phyloP scores from a whole-genome alignment of 768 basidiomycete genomes.

The Symmetrospora coprosmae region DNA sequence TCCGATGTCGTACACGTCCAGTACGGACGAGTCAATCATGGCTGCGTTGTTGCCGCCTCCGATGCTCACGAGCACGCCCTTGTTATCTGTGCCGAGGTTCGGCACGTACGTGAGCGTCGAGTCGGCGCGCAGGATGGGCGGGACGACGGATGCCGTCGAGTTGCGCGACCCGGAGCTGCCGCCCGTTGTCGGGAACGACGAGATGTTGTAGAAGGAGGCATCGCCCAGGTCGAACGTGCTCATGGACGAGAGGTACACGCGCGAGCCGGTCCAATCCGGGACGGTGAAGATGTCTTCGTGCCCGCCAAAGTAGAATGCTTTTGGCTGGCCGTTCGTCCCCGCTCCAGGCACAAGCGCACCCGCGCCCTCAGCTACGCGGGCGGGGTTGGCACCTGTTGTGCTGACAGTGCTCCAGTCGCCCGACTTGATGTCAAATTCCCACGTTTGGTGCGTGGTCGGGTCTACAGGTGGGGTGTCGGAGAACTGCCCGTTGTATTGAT shows the following conservation, averaged over 20 bases:
- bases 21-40: slow-evolving; percentile 19
- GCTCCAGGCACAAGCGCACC: background rate
- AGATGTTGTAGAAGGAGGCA: background rate
- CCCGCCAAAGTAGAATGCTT: background rate
- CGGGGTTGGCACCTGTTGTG: background rate
- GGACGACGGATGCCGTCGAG: background rate
- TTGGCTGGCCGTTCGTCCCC: background rate
- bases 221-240: background rate
- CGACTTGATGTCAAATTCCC: background rate
- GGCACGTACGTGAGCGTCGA: slow-evolving; percentile 5
- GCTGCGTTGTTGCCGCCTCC: background rate
- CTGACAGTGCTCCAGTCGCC: background rate
- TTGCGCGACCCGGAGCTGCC: slow-evolving; percentile 8
- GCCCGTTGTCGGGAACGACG: background rate
- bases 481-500: slow-evolving; percentile 4
- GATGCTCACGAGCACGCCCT: slow-evolving; percentile 8
- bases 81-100: slow-evolving; percentile 10
- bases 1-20: slow-evolving; percentile 27
- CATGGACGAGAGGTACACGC: slow-evolving; percentile 4
- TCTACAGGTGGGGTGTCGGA: background rate
- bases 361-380: slow-evolving; percentile 4
- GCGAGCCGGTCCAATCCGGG: background rate
- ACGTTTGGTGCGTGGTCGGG: background rate
- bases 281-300: background rate
- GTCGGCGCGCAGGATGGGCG: background rate